Conservation (phyloP, 1,284 basidiomycete genomes). For the Boletus sp. region DNA sequence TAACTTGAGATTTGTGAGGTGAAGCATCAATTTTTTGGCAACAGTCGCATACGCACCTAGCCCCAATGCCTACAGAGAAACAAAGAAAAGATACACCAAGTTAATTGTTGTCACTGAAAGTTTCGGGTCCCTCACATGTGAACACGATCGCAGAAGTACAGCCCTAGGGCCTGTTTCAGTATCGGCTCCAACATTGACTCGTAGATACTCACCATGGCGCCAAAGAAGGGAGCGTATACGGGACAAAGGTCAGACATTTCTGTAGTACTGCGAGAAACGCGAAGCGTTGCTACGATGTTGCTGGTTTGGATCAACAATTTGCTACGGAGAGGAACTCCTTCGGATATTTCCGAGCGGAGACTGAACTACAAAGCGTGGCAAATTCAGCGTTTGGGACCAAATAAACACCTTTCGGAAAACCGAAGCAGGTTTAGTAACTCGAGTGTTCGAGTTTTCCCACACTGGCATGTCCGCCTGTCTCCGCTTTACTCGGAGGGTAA, state of each 20-base stretch:
- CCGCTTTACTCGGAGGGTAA: constrained; percentile 64
- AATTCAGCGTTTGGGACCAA: no score
- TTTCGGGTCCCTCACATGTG: constrained; percentile 72
- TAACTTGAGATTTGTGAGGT: constrained; percentile 52
- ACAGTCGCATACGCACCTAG: constrained; percentile 30
- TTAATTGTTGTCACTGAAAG: not conserved
- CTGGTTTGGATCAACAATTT: constrained; percentile 15
- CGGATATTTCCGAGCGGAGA: constrained; percentile 32
- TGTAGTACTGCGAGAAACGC: not conserved
- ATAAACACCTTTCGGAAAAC: constrained; percentile 35
- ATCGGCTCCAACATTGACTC: constrained; percentile 4
- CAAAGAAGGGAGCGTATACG: constrained; percentile 97
- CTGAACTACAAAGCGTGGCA: not conserved
- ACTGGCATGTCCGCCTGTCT: constrained; percentile 68
- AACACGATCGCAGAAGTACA: constrained; percentile 98
- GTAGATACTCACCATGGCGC: constrained; percentile 78
- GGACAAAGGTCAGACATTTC: constrained; percentile 75
- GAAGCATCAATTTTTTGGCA: not conserved
- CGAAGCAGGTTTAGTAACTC: no score
- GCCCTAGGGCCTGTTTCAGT: constrained; percentile 56
- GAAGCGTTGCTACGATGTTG: no score
- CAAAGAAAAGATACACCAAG: not conserved
- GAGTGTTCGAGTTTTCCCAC: not conserved
- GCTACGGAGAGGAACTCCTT: constrained; percentile 6
- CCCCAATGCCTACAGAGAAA: constrained; percentile 32